Evolutionary conservation across 441 rosid species (phyloP).

Genomic region (Erodium texanum): DNA sequence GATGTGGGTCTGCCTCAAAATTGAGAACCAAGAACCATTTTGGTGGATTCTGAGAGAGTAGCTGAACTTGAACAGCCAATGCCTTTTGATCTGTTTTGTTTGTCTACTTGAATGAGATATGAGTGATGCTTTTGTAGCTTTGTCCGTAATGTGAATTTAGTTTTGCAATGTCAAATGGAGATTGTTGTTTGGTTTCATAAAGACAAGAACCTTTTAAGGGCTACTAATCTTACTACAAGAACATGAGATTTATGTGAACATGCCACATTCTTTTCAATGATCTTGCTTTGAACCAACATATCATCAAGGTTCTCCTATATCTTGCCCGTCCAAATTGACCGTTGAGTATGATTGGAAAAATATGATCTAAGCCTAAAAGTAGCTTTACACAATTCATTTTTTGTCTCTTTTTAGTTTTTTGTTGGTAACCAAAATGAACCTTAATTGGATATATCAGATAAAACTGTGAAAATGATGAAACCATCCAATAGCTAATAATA

Average conservation of each 20-base stretch:
- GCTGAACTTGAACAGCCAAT: not conserved
- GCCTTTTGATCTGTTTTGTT: not conserved
- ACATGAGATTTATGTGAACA: too few relatives aligned
- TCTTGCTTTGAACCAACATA: too few relatives aligned
- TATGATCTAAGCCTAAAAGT: too few relatives aligned
- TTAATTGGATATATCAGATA: not conserved
- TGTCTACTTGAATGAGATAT: not conserved
- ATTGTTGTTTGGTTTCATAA: not conserved
- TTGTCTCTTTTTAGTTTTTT: too few relatives aligned
- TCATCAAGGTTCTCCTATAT: too few relatives aligned
- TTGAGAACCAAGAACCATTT: conserved; percentile 8
- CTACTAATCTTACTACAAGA: too few relatives aligned
- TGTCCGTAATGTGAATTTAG: not conserved
- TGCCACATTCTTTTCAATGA: too few relatives aligned
- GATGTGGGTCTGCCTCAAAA: conserved; percentile 28
- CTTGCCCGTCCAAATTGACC: too few relatives aligned
- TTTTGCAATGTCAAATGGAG: not conserved
- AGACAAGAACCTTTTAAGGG: too few relatives aligned
- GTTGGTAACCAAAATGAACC: conserved; percentile 2
- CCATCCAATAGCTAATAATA: not conserved
- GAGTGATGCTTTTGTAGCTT: not conserved
- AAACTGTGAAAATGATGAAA: not conserved
- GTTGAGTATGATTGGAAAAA: too few relatives aligned
- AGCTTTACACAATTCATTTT: too few relatives aligned
- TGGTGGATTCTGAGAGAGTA: not conserved